Evolutionary conservation across 176 grass and related monocot species (phyloP).

Genomic region (Triticum aestivum): DNA sequence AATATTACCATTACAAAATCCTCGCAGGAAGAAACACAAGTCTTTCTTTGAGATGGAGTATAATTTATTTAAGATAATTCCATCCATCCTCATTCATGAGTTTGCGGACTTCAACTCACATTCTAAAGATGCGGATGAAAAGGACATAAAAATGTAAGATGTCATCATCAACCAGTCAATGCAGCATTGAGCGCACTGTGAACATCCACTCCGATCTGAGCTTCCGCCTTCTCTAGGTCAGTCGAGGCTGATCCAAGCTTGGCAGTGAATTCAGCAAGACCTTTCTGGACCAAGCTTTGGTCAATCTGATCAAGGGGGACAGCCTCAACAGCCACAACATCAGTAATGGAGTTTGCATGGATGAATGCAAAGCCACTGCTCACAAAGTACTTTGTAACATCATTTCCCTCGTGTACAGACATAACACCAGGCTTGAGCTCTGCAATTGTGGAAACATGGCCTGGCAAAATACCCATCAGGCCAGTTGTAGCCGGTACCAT

Average conservation of each 20-base stretch:
- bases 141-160: constrained; percentile 15
- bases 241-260: constrained; percentile 85
- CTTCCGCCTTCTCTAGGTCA: constrained; percentile 93
- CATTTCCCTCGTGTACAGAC: constrained; percentile 89
- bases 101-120: constrained; percentile 41
- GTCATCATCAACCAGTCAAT: constrained; percentile 54
- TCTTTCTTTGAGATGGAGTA: constrained; percentile 45
- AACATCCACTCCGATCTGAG: constrained; percentile 93
- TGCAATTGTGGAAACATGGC: constrained; percentile 87
- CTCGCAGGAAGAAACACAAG: constrained; percentile 29
- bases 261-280: constrained; percentile 83
- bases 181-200: constrained; percentile 97
- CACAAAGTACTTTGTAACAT: constrained; percentile 89
- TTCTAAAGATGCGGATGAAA: constrained; percentile 58
- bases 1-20: constrained; percentile 68
- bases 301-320: constrained; percentile 82
- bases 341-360: constrained; percentile 94
- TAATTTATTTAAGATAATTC: constrained; percentile 79
- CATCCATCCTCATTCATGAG: constrained; percentile 47
- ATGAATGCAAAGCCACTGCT: constrained; percentile 97
- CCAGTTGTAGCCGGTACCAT: constrained; percentile 94
- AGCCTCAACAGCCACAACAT: constrained; percentile 92
- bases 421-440: constrained; percentile 92
- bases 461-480: constrained; percentile 97
- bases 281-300: constrained; percentile 69